Evolutionary conservation across 2,329 filamentous ascomycete genomes (phyloP).

Genomic region (Alternaria novae-zelandiae): DNA sequence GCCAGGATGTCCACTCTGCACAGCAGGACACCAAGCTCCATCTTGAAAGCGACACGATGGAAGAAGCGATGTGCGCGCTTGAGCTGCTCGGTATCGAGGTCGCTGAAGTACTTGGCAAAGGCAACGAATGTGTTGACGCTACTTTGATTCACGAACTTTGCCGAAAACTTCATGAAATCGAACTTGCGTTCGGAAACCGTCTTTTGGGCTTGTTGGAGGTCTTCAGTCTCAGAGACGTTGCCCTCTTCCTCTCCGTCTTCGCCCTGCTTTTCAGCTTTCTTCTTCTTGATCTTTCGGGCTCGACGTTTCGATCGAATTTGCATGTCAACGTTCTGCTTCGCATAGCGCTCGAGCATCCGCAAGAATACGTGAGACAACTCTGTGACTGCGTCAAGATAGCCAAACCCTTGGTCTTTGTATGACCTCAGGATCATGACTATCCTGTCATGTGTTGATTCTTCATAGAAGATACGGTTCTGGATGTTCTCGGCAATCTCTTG

Average conservation of each 20-base stretch:
- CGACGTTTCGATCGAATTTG: constrained; percentile 84
- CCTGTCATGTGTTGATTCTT: constrained; percentile 90
- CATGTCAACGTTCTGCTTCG: constrained; percentile 92
- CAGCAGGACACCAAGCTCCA: constrained; percentile 85
- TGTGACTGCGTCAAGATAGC: constrained; percentile 89
- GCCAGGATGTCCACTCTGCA: constrained; percentile 91
- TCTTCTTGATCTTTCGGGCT: constrained; percentile 75
- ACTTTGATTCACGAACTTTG: constrained; percentile 80
- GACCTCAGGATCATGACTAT: constrained; percentile 78
- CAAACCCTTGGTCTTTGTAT: constrained; percentile 94
- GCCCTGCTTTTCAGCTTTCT: constrained; percentile 54
- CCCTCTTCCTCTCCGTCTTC: constrained; percentile 64
- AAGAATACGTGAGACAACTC: constrained; percentile 92
- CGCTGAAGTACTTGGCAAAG: constrained; percentile 79
- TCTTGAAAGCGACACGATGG: constrained; percentile 92
- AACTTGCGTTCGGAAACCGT: constrained; percentile 87
- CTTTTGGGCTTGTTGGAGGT: constrained; percentile 72
- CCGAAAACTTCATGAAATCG: constrained; percentile 84
- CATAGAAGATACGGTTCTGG: constrained; percentile 96
- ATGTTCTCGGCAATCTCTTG: constrained; percentile 98
- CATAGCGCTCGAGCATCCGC: constrained; percentile 88
- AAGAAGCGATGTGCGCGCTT: constrained; percentile 95
- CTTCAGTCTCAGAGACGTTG: constrained; percentile 65
- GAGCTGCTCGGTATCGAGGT: constrained; percentile 78
- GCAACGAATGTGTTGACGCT: constrained; percentile 88